Conservation (phyloP, 2,329 filamentous ascomycete genomes). For the Geosmithia putterillii region DNA sequence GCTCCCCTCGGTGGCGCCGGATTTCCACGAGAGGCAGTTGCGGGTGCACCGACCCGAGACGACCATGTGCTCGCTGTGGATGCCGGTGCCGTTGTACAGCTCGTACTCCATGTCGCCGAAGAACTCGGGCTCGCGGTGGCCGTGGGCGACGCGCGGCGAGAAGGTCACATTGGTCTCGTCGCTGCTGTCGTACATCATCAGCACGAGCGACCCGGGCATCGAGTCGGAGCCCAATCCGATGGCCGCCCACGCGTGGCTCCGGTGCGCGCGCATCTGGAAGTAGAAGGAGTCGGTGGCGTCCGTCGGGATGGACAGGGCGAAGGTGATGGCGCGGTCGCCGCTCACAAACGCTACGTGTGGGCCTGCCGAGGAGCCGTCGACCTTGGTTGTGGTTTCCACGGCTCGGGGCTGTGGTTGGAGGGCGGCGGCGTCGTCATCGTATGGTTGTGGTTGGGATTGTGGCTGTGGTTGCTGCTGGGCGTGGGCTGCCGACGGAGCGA, state of each 20-base stretch:
- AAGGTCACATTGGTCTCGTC: constrained; percentile 38
- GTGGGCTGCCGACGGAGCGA: neutral
- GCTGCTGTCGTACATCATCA: constrained; percentile 39
- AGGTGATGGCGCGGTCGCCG: constrained; percentile 28
- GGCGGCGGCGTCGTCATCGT: neutral
- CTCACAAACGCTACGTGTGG: constrained; percentile 23
- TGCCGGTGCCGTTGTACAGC: constrained; percentile 32
- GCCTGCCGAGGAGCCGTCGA: constrained; percentile 3
- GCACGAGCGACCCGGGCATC: constrained; percentile 39
- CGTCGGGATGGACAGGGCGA: constrained; percentile 36
- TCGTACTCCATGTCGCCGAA: constrained; percentile 28
- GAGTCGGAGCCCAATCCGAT: constrained; percentile 39
- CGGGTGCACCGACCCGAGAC: constrained; percentile 37
- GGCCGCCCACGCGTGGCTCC: constrained; percentile 35
- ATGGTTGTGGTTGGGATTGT: no score
- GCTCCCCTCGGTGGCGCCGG: constrained; percentile 17
- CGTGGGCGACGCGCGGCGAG: constrained; percentile 37
- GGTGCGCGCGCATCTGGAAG: constrained; percentile 38
- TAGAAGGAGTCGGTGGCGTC: constrained; percentile 34
- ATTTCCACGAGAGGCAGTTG: constrained; percentile 38
- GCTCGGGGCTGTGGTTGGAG: no score
- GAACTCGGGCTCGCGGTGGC: constrained; percentile 39
- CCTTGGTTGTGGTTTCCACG: neutral
- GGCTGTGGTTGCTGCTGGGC: neutral
- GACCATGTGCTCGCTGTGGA: constrained; percentile 31